phyloP scores from a whole-genome alignment of 108 stramenopile species.

The Pseudonitzschia delicatissima region DNA sequence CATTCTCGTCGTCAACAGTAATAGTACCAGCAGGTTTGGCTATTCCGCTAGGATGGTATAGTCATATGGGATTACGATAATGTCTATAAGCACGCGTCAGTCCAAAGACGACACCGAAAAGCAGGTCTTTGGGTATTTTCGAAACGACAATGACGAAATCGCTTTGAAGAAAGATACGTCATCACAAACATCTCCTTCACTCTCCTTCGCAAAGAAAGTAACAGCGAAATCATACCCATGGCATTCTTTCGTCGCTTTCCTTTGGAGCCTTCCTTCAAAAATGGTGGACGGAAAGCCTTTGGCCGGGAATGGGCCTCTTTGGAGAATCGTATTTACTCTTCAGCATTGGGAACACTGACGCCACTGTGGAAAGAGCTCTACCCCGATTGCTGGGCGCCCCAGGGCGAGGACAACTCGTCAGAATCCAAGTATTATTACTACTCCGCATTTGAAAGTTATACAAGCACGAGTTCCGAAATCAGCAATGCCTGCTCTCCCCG shows the following conservation, averaged over 20 bases:
- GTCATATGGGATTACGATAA: no score
- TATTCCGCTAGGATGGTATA: no score
- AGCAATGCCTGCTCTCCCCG: constrained; percentile 13
- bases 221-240: no score
- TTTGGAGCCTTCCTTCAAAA: neutral
- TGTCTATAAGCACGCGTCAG: no score
- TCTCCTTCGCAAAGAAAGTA: no score
- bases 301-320: constrained; percentile 54
- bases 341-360: constrained; percentile 59
- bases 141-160: no score
- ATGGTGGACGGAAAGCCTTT: constrained; percentile 1
- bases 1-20: no score
- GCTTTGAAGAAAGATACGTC: no score
- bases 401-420: constrained; percentile 2
- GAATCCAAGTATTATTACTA: constrained; percentile 2
- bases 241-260: neutral
- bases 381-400: constrained; percentile 41
- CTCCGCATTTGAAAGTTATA: neutral
- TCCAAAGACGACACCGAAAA: no score
- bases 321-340: constrained; percentile 82
- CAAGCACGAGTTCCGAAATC: neutral
- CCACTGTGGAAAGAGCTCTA: constrained; percentile 63
- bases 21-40: no score
- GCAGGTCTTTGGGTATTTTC: no score
- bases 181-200: no score